Evolutionary conservation across 2,329 filamentous ascomycete genomes (phyloP).

Genomic region (Parasarocladium wereldwijsianum): DNA sequence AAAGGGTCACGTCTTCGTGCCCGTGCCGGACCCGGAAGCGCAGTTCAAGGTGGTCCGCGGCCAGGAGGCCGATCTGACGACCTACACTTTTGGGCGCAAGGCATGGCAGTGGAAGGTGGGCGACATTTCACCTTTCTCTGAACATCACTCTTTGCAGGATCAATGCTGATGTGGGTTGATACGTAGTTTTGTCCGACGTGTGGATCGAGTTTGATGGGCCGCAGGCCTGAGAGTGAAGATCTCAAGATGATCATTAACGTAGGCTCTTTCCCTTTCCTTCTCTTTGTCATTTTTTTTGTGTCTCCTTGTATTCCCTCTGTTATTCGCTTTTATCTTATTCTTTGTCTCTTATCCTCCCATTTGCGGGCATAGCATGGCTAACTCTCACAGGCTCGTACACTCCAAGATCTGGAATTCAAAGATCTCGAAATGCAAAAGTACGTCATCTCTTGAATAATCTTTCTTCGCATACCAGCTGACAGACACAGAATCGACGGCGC

Average conservation of each 20-base stretch:
- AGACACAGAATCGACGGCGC: conserved; percentile 27
- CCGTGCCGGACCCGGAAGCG: conserved; percentile 13
- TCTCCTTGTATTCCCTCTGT: no score
- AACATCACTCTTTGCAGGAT: neutral
- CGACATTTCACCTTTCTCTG: neutral
- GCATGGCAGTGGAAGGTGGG: conserved; percentile 26
- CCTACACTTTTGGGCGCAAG: conserved; percentile 27
- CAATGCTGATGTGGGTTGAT: no score
- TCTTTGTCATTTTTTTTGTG: no score
- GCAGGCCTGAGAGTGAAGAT: conserved; percentile 2
- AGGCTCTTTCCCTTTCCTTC: no score
- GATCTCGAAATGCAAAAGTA: conserved; percentile 21
- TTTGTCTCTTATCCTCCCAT: no score
- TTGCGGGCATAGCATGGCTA: neutral
- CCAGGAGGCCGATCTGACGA: conserved; percentile 20
- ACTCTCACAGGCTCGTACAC: conserved; percentile 20
- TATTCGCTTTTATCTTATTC: no score
- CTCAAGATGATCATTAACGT: conserved; percentile 1
- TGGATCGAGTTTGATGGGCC: conserved; percentile 25
- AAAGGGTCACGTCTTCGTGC: conserved; percentile 28
- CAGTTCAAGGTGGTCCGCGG: conserved; percentile 32
- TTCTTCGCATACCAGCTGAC: conserved; percentile 13
- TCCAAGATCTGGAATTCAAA: conserved; percentile 30
- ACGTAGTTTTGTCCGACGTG: conserved; percentile 36
- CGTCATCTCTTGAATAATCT: conserved; percentile 7